Evolutionary conservation across 352 stramenopile genomes (phyloP).

Genomic region (Aphanomyces euteiches): DNA sequence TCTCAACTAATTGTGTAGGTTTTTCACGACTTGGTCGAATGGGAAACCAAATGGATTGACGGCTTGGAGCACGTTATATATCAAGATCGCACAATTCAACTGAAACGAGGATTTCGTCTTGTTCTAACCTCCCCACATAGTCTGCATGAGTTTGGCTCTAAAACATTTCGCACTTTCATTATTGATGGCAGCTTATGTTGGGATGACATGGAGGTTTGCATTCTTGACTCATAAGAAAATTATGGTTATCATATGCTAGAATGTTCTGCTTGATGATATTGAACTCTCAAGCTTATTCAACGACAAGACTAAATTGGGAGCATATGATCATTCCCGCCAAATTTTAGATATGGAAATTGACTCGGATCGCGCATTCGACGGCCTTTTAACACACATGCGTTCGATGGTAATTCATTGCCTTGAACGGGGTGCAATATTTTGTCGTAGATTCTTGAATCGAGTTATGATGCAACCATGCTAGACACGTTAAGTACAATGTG

Average conservation of each 20-base stretch:
- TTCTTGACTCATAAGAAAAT: not conserved
- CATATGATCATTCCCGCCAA: not conserved
- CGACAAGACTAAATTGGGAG: not conserved
- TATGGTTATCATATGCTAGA: not conserved
- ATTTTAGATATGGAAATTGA: constrained; percentile 13
- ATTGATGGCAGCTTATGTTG: not conserved
- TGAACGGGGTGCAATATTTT: too few relatives aligned
- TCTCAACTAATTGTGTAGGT: not conserved
- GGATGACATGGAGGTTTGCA: constrained; percentile 12
- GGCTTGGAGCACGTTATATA: not conserved
- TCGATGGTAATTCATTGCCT: not conserved
- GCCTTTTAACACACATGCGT: not conserved
- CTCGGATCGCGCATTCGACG: not conserved
- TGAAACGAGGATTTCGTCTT: constrained; percentile 9
- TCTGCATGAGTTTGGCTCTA: not conserved
- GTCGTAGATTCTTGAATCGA: constrained; percentile 4
- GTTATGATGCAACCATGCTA: not conserved
- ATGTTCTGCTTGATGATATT: constrained; percentile 11
- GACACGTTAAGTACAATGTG: constrained; percentile 5
- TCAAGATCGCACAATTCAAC: not conserved
- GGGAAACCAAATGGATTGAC: constrained; percentile 1
- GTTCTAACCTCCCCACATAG: not conserved
- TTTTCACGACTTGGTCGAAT: constrained; percentile 16
- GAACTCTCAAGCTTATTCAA: constrained; percentile 9
- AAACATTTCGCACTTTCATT: not conserved